Evolutionary conservation across 2,329 filamentous ascomycete species (phyloP), one percentile per base, ranked within the genome.

Genomic region (Exophiala dermatitidis): DNA sequence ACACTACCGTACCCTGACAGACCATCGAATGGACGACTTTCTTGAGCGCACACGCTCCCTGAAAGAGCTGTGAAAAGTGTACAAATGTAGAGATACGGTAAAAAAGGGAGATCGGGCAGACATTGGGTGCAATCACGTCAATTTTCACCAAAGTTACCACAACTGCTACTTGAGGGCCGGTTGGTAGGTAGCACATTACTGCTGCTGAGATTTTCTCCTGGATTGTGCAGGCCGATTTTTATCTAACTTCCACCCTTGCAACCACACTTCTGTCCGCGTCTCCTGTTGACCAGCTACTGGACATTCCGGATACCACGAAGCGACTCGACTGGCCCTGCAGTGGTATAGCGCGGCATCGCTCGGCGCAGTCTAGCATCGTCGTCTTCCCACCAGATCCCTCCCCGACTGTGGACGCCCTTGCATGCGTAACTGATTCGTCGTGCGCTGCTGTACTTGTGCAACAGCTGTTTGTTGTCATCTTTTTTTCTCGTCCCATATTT

Each of bases 391-490:
- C 56, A 58, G 47, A 53, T 59, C 54, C 57, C 50, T 56, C 44
- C 53, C 51, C 44, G 49, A 52, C 9, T 40, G 53, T 51, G 57
- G 53, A 47, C 49, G 56, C 56, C 56, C 56, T 56, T 57, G 57
- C 55, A 60, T 60, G 55, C 58, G 40, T 45, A 41, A 60, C 55
- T 58, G 58, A 60, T 60, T 60, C 58, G 55, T 53, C 52, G 52
- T 58, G 52, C 58, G 46, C 52, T 46, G 36, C 48, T 52, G 49
- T 55, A 41, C 58, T 56, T 54, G 58, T 58, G 52, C 58, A 44
- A 58, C 54, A 46, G 50, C 50, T 53, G 49, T 54, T 58, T 53
- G 58, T 56, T 58, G 58, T 58, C 58, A 60, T 60, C 53, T 60
- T 58, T 60, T 58, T 59, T 58, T 52, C 43, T 43, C 53, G 37